Evolutionary conservation across 768 basidiomycete species (phyloP), one percentile per base, ranked within the genome.

Genomic region (Termitomyces sp.): DNA sequence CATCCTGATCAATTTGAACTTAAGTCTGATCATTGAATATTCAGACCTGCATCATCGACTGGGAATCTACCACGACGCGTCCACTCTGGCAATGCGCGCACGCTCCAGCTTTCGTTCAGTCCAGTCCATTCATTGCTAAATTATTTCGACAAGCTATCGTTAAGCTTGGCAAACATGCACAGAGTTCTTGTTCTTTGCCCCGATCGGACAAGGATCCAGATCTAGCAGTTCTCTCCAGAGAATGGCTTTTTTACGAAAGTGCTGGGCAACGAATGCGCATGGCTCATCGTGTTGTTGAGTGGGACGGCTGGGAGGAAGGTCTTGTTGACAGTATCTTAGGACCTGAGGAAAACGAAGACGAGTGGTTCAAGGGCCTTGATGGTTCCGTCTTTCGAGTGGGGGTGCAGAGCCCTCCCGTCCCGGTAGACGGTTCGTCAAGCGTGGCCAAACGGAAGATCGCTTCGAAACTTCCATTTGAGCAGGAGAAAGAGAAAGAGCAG

Each of bases 231-330:
- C 71, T 84, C 10, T 83, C 86, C 21, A 70, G 70, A 11, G 85
- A 88, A 64, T 94, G 91, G 91, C 76, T 91, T 3, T 79, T 84
- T 62, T 82, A 86, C 62, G 90, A 93, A 67, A 72, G 78, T 3
- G 65, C 78, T 15, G 87, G 91, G 4, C 75, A 79, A 44, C 79
- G 83, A 3, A 72, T 91, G 50, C 82, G 91, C 46, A 78, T 86
- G 71, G 89, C 87, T 3, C 91, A 94, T 68, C 84, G 89, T 28
- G 89, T 85, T 61, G 82, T 78, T 37, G 91, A 94, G 66, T 93
- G 91, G 91, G 91, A 93, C 62, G 31, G 91, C 2, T 94, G 91
- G 91, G 91, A 94, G 65, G 91, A 93, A 66, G 90, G 89, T 0
- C 75, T 94, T 17, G 81, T 88, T 1, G 82, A 84, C 5, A 84